Base-by-base conservation (phyloP, 2,329 filamentous ascomycete species). In the Aspergillus alliaceus region DNA sequence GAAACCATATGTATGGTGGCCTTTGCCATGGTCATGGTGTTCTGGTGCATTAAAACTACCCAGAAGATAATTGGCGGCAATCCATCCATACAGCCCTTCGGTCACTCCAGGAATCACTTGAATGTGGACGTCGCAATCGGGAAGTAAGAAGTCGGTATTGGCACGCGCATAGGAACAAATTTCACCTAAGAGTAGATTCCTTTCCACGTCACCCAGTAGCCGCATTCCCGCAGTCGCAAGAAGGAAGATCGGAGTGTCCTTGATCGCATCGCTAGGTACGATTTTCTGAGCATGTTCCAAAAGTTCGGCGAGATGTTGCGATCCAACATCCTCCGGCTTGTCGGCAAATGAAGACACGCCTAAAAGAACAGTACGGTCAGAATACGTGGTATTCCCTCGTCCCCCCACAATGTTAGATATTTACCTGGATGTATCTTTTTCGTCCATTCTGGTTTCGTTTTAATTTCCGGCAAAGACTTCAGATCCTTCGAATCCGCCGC, bases 171-270 rank as follows among this genome's bases (percentile, higher is more conserved):
- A 98, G 11, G 86, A 83, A 78, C 95, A 99, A 51, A 96, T 89
- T 64, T 90, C 86, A 56, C 84, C 79, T 20, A 98, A 80, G 3
- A 99, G 80, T 2, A 86, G 83, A 37, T 83, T 83, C 64, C 92
- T 90, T 71, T 97, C 86, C 6, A 82, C 69, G 39, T 89, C 82
- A 6, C 90, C 88, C 1, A 99, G 82, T 15, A 99, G 81, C 57
- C 95, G 90, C 86, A 99, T 95, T 44, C 95, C 95, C 9, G 95
- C 95, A 0, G 95, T 99, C 27, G 95, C 95, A 76, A 99, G 91
- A 51, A 99, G 81, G 73, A 96, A 99, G 54, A 99, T 86, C 0
- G 95, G 95, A 0, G 96, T 99, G 57, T 95, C 87, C 59, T 87
- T 79, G 49, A 95, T 84, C 65, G 91, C 90, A 56, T 90, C 82